Conservation (phyloP, 2,329 filamentous ascomycete genomes). For the Penicillium sp. region DNA sequence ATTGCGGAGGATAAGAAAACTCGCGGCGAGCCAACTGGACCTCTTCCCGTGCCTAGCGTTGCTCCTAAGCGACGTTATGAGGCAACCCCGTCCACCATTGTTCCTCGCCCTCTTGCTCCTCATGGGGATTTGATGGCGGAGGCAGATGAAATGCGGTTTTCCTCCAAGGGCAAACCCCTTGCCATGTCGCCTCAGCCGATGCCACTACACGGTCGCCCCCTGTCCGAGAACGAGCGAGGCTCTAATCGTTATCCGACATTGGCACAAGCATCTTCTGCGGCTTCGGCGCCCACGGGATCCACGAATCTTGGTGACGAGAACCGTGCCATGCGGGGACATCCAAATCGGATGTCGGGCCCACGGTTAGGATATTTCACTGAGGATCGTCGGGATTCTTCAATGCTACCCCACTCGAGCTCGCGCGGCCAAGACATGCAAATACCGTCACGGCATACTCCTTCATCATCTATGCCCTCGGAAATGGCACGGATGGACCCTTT, state of each 20-base stretch:
- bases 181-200: conserved; percentile 33
- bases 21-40: conserved; percentile 45
- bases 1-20: conserved; percentile 46
- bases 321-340: conserved; percentile 29
- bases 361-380: conserved; percentile 47
- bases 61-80: conserved; percentile 52
- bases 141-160: conserved; percentile 31
- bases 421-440: conserved; percentile 32
- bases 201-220: conserved; percentile 31
- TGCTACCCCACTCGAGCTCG: conserved; percentile 24
- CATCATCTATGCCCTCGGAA: conserved; percentile 25
- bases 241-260: conserved; percentile 38
- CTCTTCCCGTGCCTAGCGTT: conserved; percentile 44
- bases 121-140: conserved; percentile 41
- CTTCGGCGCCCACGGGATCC: conserved; percentile 24
- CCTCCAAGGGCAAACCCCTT: conserved; percentile 31
- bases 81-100: conserved; percentile 42
- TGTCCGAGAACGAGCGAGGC: conserved; percentile 38
- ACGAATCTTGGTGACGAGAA: conserved; percentile 36
- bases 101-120: conserved; percentile 44
- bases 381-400: conserved; percentile 35
- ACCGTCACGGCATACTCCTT: conserved; percentile 31
- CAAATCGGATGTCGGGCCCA: conserved; percentile 42
- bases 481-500: conserved; percentile 37
- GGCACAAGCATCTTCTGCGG: conserved; percentile 38